A percentile compares a stretch with the other conserved stretches of the same genome.
These are phyloP conservation scores for Elymus sibiricus DNA, from an alignment of 176 grass and related monocot species.

Conservation along the genomic window DNA sequence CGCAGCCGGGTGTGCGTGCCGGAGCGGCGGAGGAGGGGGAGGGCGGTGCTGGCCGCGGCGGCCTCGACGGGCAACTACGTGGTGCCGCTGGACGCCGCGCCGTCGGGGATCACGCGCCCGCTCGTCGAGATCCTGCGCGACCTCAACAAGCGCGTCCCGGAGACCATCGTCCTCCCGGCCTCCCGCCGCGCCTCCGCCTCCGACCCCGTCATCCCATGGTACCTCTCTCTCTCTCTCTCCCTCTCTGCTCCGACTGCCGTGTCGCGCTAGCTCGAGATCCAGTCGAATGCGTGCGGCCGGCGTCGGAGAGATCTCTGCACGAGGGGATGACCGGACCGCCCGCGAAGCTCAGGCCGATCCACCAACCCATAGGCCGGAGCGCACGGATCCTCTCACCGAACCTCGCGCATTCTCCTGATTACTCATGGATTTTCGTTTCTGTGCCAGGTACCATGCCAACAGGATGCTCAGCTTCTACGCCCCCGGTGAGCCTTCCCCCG, in stretches of 20 bases:
- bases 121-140: conserved; percentile 92
- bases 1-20: background rate
- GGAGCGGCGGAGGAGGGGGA: background rate
- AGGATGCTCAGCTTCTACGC: conserved; percentile 99
- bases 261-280: background rate
- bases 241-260: background rate
- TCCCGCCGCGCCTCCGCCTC: conserved; percentile 31
- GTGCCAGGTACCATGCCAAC: conserved; percentile 88
- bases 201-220: conserved; percentile 66
- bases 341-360: background rate
- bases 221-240: background rate
- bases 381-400: background rate
- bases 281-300: background rate
- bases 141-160: conserved; percentile 92
- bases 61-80: conserved; percentile 60
- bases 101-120: conserved; percentile 72
- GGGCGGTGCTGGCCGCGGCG: background rate
- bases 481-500: conserved; percentile 53
- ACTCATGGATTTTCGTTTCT: background rate
- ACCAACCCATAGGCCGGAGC: background rate
- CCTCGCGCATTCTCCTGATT: background rate
- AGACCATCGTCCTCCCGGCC: conserved; percentile 53
- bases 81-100: conserved; percentile 62
- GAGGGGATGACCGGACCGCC: too few species aligned
- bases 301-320: background rate